phyloP scores from a whole-genome alignment of 176 grass and related monocot genomes.

The Ensete ventricosum region DNA sequence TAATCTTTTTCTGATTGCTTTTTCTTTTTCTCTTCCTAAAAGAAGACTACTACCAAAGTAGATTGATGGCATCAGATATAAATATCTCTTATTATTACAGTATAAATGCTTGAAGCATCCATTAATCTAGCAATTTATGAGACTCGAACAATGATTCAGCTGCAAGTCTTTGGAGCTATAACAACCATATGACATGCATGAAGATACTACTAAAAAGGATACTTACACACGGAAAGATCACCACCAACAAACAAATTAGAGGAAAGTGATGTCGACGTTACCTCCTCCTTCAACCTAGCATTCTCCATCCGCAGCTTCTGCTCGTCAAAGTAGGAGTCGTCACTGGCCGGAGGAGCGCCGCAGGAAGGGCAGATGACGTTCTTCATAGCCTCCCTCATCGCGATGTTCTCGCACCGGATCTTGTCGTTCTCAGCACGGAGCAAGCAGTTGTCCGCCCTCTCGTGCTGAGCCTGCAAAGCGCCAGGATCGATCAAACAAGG shows the following conservation, averaged over 20 bases:
- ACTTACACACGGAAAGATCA: not conserved
- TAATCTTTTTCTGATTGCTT: too few species aligned
- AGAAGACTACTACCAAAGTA: too few species aligned
- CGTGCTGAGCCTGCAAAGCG: conserved; percentile 61
- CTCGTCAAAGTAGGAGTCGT: conserved; percentile 83
- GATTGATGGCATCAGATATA: too few species aligned
- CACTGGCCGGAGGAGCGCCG: conserved; percentile 57
- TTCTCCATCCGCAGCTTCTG: conserved; percentile 97
- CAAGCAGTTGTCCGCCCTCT: conserved; percentile 81
- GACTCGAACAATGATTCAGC: not conserved
- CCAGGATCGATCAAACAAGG: not conserved
- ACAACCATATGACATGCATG: not conserved
- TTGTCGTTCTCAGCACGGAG: conserved; percentile 91
- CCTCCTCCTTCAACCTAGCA: conserved; percentile 83
- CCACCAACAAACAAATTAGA: not conserved
- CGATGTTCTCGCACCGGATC: conserved; percentile 93
- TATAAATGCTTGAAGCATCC: not conserved
- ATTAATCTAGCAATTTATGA: not conserved
- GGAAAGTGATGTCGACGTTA: not conserved
- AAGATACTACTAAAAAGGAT: not conserved
- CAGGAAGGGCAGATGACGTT: conserved; percentile 88
- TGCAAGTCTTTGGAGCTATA: not conserved
- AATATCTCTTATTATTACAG: not conserved
- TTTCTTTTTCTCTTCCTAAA: too few species aligned
- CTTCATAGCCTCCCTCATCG: conserved; percentile 76